A percentile compares a stretch with the other conserved stretches of the same genome.
Conservation (phyloP, 2,329 filamentous ascomycete species). For the Paradendryphiella salina region DNA sequence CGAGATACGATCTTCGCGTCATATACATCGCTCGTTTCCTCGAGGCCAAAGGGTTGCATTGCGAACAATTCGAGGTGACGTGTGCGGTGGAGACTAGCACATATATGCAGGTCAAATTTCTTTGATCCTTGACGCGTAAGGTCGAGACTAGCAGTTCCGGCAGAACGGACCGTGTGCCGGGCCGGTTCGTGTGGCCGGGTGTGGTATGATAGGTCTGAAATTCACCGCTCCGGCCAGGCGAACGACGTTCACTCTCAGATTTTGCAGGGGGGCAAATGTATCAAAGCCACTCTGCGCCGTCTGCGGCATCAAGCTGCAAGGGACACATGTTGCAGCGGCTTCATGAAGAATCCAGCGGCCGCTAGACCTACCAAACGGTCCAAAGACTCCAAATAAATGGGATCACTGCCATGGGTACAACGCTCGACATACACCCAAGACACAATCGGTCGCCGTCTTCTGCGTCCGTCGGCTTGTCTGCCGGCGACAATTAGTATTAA, state of each 20-base stretch:
- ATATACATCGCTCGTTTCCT: too few relatives aligned
- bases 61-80: not conserved
- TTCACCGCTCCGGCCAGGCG: not conserved
- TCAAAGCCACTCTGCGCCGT: not conserved
- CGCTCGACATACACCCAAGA: not conserved
- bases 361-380: not conserved
- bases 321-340: not conserved
- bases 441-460: not conserved
- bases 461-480: not conserved
- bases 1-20: not conserved
- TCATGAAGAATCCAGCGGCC: not conserved
- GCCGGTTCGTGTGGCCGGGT: not conserved
- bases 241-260: not conserved
- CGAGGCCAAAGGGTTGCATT: too few relatives aligned
- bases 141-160: conserved; percentile 1
- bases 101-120: not conserved
- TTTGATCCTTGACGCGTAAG: not conserved
- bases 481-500: conserved; percentile 3
- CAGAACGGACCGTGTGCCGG: conserved; percentile 2
- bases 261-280: not conserved
- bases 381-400: too few relatives aligned
- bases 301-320: not conserved
- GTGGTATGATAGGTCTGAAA: conserved; percentile 1
- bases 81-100: conserved; percentile 1
- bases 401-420: not conserved